Evolutionary conservation across 1,139 yeast species (phyloP), one percentile per base, ranked within the genome.

Genomic region (Suhomyces taliae): DNA sequence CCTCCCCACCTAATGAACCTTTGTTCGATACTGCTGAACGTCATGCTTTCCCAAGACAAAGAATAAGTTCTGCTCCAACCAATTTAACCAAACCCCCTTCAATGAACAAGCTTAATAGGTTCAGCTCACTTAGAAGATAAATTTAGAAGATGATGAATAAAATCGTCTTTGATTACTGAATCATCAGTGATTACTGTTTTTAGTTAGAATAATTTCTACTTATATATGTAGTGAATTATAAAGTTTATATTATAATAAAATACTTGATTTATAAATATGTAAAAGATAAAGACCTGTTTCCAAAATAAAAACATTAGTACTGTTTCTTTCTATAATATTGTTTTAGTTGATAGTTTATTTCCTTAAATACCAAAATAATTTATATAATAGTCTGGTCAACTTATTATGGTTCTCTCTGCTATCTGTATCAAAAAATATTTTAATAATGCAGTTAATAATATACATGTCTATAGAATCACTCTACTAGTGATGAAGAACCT

Each of bases 11-110:
- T 19, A 37, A 33, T 15, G 55, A 51, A 7, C 47, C 55, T 3
- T 37, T 51, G 19, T 59, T 52, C 43, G 67, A 64, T 34, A 49
- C 61, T 7, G 58, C 64, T 29, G 72, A 67, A 15, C 58, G 74
- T 39, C 69, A 69, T 44, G 67, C 68, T 6, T 63, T 56, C 41
- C 74, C 74, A 7, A 57, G 71, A 39, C 62, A 60, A 35, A 52
- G 70, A 39, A 57, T 61, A 3, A 55, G 60, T n/a, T 61, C 70
- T 3, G 56, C 66, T 0, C 61, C 65, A 8, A 50, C 61, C 1
- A 48, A 49, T 11, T 29, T 47, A 29, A 24, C 44, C 11, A 53
- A 47, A 37, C 37, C 49, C 10, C 58, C 65, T 19, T 61, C 67
- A 7, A 44, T 49, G 2, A 51, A 51, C 1, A 57, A 62, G 50